These are phyloP conservation scores for Saccharata proteae DNA, from an alignment of 2,329 filamentous ascomycete species.

Conservation along the genomic window DNA sequence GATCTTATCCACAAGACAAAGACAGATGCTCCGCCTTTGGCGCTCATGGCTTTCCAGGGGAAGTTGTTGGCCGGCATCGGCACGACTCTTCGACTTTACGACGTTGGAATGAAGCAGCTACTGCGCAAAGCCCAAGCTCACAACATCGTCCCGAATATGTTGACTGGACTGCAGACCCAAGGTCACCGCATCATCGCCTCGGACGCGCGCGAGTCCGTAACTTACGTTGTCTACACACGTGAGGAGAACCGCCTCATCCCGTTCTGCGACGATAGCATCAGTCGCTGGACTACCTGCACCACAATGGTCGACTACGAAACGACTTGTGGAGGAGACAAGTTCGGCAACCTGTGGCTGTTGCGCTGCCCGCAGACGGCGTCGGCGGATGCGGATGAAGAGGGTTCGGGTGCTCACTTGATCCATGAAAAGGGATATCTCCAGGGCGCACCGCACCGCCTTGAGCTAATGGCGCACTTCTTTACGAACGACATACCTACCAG, in stretches of 20 bases:
- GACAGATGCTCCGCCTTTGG: conserved; percentile 76
- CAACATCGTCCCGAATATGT: conserved; percentile 64
- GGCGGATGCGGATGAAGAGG: conserved; percentile 83
- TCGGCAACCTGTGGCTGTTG: conserved; percentile 90
- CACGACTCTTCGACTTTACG: conserved; percentile 72
- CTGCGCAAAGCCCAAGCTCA: conserved; percentile 78
- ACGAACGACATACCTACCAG: conserved; percentile 86
- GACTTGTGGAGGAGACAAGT: conserved; percentile 88
- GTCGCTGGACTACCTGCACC: conserved; percentile 81
- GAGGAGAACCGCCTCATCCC: conserved; percentile 85
- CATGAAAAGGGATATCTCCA: conserved; percentile 86
- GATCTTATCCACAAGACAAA: conserved; percentile 97
- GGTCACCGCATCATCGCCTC: conserved; percentile 84
- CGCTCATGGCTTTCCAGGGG: conserved; percentile 88
- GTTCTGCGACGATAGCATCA: conserved; percentile 80
- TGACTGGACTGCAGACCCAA: conserved; percentile 79
- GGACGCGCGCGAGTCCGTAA: conserved; percentile 85
- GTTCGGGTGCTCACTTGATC: conserved; percentile 77
- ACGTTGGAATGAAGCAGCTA: conserved; percentile 84
- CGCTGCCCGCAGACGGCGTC: conserved; percentile 78
- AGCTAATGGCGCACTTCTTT: conserved; percentile 79
- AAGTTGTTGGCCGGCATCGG: conserved; percentile 78
- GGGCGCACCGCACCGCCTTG: conserved; percentile 73
- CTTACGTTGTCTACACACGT: conserved; percentile 86
- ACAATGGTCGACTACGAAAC: conserved; percentile 98